phyloP scores from a whole-genome alignment of 1,284 basidiomycete genomes.

The Macrocystidia cucumis region DNA sequence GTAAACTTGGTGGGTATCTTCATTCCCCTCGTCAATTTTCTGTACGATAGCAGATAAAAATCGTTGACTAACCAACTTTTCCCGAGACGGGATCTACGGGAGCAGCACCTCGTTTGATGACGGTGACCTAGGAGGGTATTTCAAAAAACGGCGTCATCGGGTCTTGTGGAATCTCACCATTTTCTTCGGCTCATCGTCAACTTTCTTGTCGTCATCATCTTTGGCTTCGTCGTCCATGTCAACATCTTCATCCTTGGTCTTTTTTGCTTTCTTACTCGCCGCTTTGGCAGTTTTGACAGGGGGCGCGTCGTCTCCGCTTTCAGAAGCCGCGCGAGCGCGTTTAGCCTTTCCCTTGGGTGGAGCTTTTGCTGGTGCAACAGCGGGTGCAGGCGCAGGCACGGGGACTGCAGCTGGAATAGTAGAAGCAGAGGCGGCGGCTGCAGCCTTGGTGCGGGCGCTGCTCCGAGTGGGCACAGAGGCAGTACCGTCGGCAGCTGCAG shows the following conservation, averaged over 20 bases:
- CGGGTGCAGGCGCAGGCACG: constrained; percentile 8
- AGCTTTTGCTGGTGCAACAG: constrained; percentile 8
- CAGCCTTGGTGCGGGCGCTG: constrained; percentile 20
- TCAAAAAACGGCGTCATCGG: constrained; percentile 4
- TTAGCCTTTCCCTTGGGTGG: constrained; percentile 13
- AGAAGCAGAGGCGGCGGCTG: no score
- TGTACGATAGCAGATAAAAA: background rate
- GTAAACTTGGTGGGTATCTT: constrained; percentile 53
- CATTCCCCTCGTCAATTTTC: constrained; percentile 4
- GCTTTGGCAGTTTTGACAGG: constrained; percentile 22
- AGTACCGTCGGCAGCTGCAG: constrained; percentile 15
- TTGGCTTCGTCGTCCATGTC: constrained; percentile 16
- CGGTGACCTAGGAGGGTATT: constrained; percentile 33
- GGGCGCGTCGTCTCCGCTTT: constrained; percentile 13
- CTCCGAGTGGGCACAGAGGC: constrained; percentile 20
- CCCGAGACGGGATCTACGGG: constrained; percentile 48
- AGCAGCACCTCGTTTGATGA: constrained; percentile 51
- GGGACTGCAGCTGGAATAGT: no score
- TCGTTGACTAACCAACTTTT: constrained; percentile 34
- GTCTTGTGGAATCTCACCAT: constrained; percentile 19
- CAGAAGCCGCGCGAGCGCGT: constrained; percentile 15
- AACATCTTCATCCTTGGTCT: constrained; percentile 15
- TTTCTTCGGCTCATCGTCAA: constrained; percentile 22
- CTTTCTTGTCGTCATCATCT: constrained; percentile 12
- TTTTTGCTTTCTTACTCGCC: constrained; percentile 30